Evolutionary conservation across 2,329 filamentous ascomycete genomes (phyloP), one percentile per base, ranked within the genome.

Genomic region (Byssochlamys sp.): DNA sequence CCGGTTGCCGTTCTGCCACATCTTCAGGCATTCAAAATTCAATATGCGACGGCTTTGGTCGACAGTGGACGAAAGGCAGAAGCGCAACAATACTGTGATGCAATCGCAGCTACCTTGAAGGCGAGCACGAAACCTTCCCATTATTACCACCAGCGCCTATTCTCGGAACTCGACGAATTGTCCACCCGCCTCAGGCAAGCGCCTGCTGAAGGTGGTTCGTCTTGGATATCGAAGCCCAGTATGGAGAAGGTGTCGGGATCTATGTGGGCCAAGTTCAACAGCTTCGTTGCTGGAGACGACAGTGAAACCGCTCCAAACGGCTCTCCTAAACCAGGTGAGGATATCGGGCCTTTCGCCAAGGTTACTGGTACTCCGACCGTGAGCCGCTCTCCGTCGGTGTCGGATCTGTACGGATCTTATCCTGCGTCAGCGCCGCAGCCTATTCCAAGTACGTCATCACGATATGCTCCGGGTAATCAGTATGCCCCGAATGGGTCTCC

Each of bases 161-260:
- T 94, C 60, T 78, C 82, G 10, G 83, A 85, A 29, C 82, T 97
- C 6, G 91, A 96, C 59, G 91, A 97, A 69, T 80, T 99, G 31
- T 84, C 83, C 69, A 88, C 87, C 62, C 86, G 92, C 59, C 78
- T 99, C 45, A 91, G 88, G 64, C 89, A 94, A 70, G 87, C 91
- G 19, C 90, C 91, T 11, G 90, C 88, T 68, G 90, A 94, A 63
- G 85, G 83, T 57, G 86, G 85, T 5, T 86, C 84, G 24, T 92
- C 91, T 1, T 96, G 92, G 90, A 94, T 99, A 55, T 88, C 90
- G 1, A 96, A 94, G 72, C 91, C 92, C 5, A 96, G 85, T 71
- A 95, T 97, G 83, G 91, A 95, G 72, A 96, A 95, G 73, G 90
- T 97, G 0, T 94, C 91, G 1, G 91, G 88, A 60, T 90, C 88